Conservation (phyloP, 2,329 filamentous ascomycete species). For the Epichloe elymi region DNA sequence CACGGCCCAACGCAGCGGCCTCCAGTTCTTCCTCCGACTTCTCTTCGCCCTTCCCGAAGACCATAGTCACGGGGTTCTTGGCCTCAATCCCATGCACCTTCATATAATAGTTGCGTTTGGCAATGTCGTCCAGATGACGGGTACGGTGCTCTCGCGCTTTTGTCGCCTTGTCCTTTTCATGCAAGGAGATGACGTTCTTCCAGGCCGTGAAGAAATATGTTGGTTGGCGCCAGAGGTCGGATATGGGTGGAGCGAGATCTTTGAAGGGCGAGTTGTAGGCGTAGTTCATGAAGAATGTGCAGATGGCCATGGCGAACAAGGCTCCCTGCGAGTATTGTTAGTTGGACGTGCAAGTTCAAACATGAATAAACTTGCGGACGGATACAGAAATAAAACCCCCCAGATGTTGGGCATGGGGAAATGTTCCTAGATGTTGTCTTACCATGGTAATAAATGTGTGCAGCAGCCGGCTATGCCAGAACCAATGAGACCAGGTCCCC, state of each 20-base stretch:
- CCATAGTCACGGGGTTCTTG: constrained; percentile 38
- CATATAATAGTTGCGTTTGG: constrained; percentile 75
- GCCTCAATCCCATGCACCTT: constrained; percentile 72
- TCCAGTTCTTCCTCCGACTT: constrained; percentile 24
- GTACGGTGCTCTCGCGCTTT: constrained; percentile 59
- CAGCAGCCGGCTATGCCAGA: constrained; percentile 62
- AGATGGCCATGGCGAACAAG: constrained; percentile 53
- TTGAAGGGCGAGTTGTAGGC: constrained; percentile 64
- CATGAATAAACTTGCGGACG: background rate
- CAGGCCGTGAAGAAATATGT: constrained; percentile 51
- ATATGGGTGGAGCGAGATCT: constrained; percentile 61
- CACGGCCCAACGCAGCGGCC: constrained; percentile 21
- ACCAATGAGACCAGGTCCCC: constrained; percentile 72
- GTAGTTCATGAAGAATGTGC: constrained; percentile 70
- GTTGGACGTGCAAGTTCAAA: background rate
- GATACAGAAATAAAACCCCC: background rate
- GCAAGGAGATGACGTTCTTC: constrained; percentile 61
- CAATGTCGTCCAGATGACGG: constrained; percentile 67
- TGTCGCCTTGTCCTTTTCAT: constrained; percentile 57
- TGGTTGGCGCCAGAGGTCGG: constrained; percentile 57
- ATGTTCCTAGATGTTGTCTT: constrained; percentile 16
- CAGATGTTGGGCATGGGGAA: background rate
- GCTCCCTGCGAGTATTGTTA: constrained; percentile 36
- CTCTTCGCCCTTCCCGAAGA: constrained; percentile 25
- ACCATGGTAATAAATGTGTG: constrained; percentile 80